Percentiles rank a stretch among this genome's conserved stretches.
Conservation (phyloP, 148 eudicot genomes). For the Vaccinium corymbosum region DNA sequence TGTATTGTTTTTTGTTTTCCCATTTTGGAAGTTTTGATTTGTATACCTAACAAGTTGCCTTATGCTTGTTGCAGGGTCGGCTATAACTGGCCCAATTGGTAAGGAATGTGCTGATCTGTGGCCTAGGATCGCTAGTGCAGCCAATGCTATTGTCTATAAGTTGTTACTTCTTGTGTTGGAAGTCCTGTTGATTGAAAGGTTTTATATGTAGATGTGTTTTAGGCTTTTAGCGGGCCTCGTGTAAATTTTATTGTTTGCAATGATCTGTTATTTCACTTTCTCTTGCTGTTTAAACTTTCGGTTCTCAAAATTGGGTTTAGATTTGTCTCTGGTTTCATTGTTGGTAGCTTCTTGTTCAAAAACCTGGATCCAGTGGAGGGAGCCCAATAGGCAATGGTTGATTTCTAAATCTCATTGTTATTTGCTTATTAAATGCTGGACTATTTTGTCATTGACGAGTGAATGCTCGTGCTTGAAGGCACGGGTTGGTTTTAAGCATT, state of each 20-base stretch:
- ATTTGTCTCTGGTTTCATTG: neutral
- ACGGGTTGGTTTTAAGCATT: too few relatives aligned
- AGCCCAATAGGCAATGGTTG: neutral
- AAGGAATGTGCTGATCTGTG: slow-evolving; percentile 70
- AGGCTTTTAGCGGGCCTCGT: neutral
- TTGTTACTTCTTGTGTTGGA: neutral
- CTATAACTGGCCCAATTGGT: neutral
- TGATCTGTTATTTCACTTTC: neutral
- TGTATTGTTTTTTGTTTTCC: neutral
- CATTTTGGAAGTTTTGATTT: neutral
- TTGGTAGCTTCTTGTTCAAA: neutral
- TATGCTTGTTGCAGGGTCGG: neutral
- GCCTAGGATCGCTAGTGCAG: slow-evolving; percentile 70
- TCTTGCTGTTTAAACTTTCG: neutral
- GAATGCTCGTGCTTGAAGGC: too few relatives aligned
- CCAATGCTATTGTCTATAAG: slow-evolving; percentile 44
- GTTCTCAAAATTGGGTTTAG: neutral
- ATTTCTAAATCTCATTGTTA: neutral
- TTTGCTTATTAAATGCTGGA: neutral
- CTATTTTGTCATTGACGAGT: too few relatives aligned
- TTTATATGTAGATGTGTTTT: neutral
- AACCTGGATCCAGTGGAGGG: neutral
- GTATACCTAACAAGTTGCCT: neutral
- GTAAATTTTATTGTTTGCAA: neutral
- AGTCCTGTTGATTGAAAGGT: neutral